phyloP scores from a whole-genome alignment of 2,329 filamentous ascomycete genomes.

The Cladosporium colombiae region DNA sequence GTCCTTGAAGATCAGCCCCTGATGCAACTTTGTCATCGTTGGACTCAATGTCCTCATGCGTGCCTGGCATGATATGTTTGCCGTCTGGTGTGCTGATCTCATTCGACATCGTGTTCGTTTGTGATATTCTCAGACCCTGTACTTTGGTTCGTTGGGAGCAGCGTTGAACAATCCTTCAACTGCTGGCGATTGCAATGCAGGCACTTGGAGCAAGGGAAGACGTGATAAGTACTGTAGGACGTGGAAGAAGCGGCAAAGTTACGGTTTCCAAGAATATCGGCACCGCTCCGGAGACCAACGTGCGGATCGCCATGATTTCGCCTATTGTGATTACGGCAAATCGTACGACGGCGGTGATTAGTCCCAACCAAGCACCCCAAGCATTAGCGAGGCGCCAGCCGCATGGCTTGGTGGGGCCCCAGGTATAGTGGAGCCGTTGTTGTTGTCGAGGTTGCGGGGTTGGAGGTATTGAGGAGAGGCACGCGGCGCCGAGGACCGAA shows the following conservation, averaged over 20 bases:
- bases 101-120: background rate
- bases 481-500: background rate
- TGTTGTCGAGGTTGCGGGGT: background rate
- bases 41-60: slow-evolving; percentile 11
- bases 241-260: background rate
- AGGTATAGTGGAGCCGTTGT: slow-evolving; percentile 7
- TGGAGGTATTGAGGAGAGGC: background rate
- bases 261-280: background rate
- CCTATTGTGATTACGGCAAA: background rate
- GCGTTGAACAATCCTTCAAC: background rate
- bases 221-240: background rate
- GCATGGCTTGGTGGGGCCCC: slow-evolving; percentile 12
- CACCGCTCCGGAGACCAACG: background rate
- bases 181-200: background rate
- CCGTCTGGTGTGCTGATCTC: background rate
- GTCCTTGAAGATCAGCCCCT: background rate
- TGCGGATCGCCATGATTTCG: slow-evolving; percentile 8
- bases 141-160: background rate
- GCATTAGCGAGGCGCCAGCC: slow-evolving; percentile 10
- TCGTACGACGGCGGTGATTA: slow-evolving; percentile 15
- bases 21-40: slow-evolving; percentile 14
- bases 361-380: slow-evolving; percentile 13
- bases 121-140: background rate
- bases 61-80: slow-evolving; percentile 1
- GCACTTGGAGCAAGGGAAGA: background rate